These are phyloP conservation scores for Heliophila coronopifolia DNA, from an alignment of 441 rosid species.

Conservation along the genomic window DNA sequence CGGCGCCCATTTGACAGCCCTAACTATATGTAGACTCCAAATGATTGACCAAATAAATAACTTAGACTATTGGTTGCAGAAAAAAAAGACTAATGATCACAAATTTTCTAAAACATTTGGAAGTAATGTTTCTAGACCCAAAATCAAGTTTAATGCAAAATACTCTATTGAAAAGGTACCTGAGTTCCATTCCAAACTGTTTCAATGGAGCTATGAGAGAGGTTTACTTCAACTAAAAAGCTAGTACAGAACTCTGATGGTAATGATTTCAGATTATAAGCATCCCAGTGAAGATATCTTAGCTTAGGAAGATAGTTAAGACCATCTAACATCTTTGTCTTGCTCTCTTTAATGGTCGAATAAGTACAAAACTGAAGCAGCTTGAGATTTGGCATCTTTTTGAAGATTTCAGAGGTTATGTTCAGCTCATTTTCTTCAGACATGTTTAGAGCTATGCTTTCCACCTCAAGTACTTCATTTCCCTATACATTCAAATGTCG, in stretches of 20 bases:
- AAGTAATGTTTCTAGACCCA: no score
- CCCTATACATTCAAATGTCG: conserved; percentile 1
- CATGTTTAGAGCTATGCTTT: conserved; percentile 26
- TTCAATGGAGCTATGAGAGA: conserved; percentile 26
- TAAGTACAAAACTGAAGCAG: conserved; percentile 18
- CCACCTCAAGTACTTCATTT: conserved; percentile 22
- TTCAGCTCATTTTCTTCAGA: neutral
- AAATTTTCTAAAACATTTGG: no score
- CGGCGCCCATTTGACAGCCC: no score
- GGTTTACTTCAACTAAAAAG: conserved; percentile 27
- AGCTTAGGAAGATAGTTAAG: conserved; percentile 18
- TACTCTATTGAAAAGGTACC: conserved; percentile 19
- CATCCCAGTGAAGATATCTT: conserved; percentile 28
- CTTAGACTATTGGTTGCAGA: no score
- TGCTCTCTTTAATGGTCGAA: neutral
- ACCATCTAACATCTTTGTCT: conserved; percentile 20
- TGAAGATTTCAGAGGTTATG: conserved; percentile 21
- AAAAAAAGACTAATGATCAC: no score
- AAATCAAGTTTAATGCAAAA: no score
- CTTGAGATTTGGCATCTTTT: conserved; percentile 33
- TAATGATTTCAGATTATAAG: conserved; percentile 19
- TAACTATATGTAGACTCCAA: no score
- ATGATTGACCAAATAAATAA: no score
- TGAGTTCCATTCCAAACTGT: conserved; percentile 18
- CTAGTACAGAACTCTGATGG: conserved; percentile 25